A percentile compares a stretch with the other conserved stretches of the same genome.
These are phyloP conservation scores for Cephalotrichum gorgonifer DNA, from an alignment of 2,329 filamentous ascomycete genomes.

Conservation along the genomic window DNA sequence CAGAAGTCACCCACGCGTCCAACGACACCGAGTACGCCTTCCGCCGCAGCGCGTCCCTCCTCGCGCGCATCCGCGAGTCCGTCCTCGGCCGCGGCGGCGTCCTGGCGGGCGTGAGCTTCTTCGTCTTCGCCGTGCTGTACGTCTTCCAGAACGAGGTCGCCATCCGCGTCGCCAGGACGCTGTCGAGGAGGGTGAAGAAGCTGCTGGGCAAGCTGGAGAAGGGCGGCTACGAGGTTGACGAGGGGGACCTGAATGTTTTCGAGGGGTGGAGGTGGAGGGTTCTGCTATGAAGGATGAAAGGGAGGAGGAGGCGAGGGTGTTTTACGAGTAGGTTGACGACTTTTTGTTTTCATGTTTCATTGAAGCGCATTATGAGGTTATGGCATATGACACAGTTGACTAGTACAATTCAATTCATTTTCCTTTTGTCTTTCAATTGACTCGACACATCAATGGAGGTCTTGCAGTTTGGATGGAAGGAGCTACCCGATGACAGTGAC, in stretches of 20 bases:
- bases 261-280: constrained; percentile 48
- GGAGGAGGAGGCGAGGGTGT: neutral
- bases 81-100: constrained; percentile 29
- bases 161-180: constrained; percentile 40
- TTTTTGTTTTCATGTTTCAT: too few relatives aligned
- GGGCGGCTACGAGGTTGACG: constrained; percentile 32
- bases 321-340: neutral
- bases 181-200: constrained; percentile 37
- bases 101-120: constrained; percentile 39
- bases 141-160: constrained; percentile 50
- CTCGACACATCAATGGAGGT: too few relatives aligned
- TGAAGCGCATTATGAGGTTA: too few relatives aligned
- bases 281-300: constrained; percentile 28
- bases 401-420: too few relatives aligned
- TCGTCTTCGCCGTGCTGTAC: constrained; percentile 47
- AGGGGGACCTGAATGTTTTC: constrained; percentile 37
- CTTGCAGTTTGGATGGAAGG: too few relatives aligned
- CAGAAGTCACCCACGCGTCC: constrained; percentile 22
- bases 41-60: constrained; percentile 35
- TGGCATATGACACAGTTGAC: too few relatives aligned
- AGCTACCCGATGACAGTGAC: too few relatives aligned
- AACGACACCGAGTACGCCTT: constrained; percentile 51
- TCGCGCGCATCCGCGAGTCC: constrained; percentile 36
- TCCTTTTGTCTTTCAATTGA: too few relatives aligned
- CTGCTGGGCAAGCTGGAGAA: constrained; percentile 36